Base-by-base conservation (phyloP, 257 asterid species). In the Penstemon newberryi region DNA sequence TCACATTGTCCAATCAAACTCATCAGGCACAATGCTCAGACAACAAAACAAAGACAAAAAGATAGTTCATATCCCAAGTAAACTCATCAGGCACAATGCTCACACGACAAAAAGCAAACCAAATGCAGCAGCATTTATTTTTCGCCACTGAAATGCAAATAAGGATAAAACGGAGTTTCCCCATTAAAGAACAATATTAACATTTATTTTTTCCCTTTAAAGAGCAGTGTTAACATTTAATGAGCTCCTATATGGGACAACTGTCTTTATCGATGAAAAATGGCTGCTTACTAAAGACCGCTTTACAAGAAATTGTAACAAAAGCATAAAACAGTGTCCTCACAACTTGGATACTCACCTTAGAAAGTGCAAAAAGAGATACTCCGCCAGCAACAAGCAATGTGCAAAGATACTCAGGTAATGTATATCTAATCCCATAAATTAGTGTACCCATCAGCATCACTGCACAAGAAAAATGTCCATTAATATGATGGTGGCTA, bases 351-450 rank as follows among this genome's bases (percentile, higher is more conserved):
- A 70, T 13, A 33, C 54, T 79, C 64, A 88, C 99, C 96, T 91
- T 94, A 60, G 83, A 70, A 76, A 94, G 99, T 36, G 99, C 97
- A 80, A 94, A 94, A 33, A 72, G 36, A 52, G 99, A 94, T 66
- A 94, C 97, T 62, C 99, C 97, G 49, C 99, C 96, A 72, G 96
- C 99, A 67, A 94, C 99, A 64, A 94, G 96, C 70, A 94, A 70
- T 3, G 99, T 76, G 81, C 99, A 94, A 13, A 89, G 18, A 71
- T 94, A 94, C 82, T 94, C 99, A 2, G 96, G 97, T 25, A 94
- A 6, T 60, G 95, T 87, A 71, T 94, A 91, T 73, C 89, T 77
- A 52, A 91, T 91, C 74, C 99, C 99, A 73, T 91, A 94, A 41
- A 94, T 96, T 63, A 94, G 81, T 4, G 96, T 65, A 47, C 99